Conservation (phyloP, 2,329 filamentous ascomycete species). For the Penicillium sp. region DNA sequence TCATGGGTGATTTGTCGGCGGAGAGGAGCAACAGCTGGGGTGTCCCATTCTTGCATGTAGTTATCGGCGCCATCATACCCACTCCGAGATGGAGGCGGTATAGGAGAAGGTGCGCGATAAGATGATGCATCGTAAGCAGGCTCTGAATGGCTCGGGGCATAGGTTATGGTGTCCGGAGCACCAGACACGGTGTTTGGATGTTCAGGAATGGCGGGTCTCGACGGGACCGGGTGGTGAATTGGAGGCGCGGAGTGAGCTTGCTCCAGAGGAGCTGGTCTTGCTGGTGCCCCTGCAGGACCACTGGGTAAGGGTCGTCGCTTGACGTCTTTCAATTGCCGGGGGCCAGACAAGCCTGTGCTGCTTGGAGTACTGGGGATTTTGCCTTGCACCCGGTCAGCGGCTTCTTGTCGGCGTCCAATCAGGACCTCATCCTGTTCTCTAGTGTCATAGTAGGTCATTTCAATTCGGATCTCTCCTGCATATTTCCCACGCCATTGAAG, state of each 20-base stretch:
- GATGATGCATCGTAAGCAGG: constrained; percentile 50
- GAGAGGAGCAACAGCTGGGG: constrained; percentile 14
- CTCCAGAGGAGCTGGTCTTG: constrained; percentile 29
- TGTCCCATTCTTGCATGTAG: constrained; percentile 28
- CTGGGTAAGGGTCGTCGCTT: constrained; percentile 82
- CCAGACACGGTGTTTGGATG: constrained; percentile 38
- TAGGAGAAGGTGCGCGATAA: constrained; percentile 25
- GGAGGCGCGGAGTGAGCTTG: constrained; percentile 21
- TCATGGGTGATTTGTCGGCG: constrained; percentile 25
- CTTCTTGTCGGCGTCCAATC: constrained; percentile 53
- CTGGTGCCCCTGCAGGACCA: constrained; percentile 60
- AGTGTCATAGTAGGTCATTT: constrained; percentile 93
- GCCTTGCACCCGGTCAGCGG: constrained; percentile 36
- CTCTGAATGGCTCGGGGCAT: constrained; percentile 70
- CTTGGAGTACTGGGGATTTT: constrained; percentile 22
- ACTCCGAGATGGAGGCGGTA: constrained; percentile 9
- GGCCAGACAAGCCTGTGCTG: constrained; percentile 39
- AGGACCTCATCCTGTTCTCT: constrained; percentile 75
- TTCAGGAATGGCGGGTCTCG: constrained; percentile 22
- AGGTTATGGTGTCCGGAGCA: constrained; percentile 69
- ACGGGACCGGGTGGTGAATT: constrained; percentile 23
- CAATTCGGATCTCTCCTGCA: constrained; percentile 88
- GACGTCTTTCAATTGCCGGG: constrained; percentile 60
- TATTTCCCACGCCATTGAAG: constrained; percentile 90
- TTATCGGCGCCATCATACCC: constrained; percentile 34